Evolutionary conservation across 2,329 filamentous ascomycete genomes (phyloP), one percentile per base, ranked within the genome.

Genomic region (Xylariaceae sp.): DNA sequence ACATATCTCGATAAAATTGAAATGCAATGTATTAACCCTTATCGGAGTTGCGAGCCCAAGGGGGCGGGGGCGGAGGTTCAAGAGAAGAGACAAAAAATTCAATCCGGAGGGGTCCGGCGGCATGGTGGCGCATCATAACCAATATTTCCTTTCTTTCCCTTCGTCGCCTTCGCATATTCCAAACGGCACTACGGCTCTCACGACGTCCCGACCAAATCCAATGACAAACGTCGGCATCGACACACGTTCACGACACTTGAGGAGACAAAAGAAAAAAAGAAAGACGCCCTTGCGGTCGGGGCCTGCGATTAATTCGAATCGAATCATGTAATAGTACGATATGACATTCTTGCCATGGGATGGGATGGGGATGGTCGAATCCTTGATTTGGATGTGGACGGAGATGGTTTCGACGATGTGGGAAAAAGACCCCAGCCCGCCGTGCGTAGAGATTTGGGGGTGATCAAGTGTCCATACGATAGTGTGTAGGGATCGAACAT

Each of bases 131-230:
- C 18, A 16, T 18, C 28, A 36, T 15, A 30, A 34, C 24, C 32
- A 41, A 41, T 37, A 33, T n/a, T 26, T 24, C 13, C 19, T 39
- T 37, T 39, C 34, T 26, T 49, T 42, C 33, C 34, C 9, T 37
- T 38, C 44, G 37, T 35, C 42, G 37, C 26, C 32, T 4, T 36
- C 35, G 22, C 22, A 26, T 26, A 26, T 26, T 26, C 22, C 22
- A 26, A n/a, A n/a, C 22, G 22, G 22, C 22, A 26, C 6, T 11
- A 26, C 22, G 22, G n/a, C 22, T 40, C 24, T 47, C 32, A 49
- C 44, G 47, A 49, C 37, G 39, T 47, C 39, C 44, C 44, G 47
- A 49, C 32, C 40, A 41, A 32, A n/a, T 45, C 41, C 43, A 35
- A 45, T 39, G 44, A 47, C 42, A 24, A 38, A 38, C 22, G 22